These are phyloP conservation scores for Novymonas esmeraldas DNA, from an alignment of 208 protist genomes.

Conservation along the genomic window DNA sequence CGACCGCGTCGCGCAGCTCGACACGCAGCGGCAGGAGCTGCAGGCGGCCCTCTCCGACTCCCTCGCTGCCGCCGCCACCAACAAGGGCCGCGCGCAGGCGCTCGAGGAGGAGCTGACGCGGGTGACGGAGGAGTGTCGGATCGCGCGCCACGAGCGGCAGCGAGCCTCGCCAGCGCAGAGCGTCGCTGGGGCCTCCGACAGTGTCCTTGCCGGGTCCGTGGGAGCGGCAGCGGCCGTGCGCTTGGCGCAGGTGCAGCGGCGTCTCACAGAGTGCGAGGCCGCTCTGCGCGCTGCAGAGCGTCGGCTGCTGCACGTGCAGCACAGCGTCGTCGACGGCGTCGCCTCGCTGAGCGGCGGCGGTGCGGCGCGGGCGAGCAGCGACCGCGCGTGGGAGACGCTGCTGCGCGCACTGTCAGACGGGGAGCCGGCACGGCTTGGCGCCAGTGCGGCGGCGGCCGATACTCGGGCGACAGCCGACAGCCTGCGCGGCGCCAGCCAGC, in stretches of 20 bases:
- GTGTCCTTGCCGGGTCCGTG: not conserved
- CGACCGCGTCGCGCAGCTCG: constrained; percentile 4
- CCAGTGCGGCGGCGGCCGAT: too few relatives aligned
- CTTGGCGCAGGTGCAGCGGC: constrained; percentile 9
- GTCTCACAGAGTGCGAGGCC: constrained; percentile 21
- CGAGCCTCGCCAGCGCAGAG: not conserved
- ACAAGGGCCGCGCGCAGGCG: constrained; percentile 22
- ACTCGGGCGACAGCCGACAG: too few relatives aligned
- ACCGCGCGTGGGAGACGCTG: constrained; percentile 1
- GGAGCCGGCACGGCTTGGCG: not conserved
- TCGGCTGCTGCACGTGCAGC: constrained; percentile 12
- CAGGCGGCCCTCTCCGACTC: constrained; percentile 22
- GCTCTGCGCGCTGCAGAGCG: constrained; percentile 7
- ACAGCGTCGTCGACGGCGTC: constrained; percentile 1
- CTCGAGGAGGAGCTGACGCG: constrained; percentile 35
- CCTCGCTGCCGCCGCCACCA: constrained; percentile 12
- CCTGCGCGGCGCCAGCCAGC: not conserved
- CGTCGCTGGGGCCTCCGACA: not conserved
- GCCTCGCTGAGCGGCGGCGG: not conserved
- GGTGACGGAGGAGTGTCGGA: constrained; percentile 12
- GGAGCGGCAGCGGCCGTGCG: constrained; percentile 5
- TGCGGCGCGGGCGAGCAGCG: not conserved
- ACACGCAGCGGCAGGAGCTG: constrained; percentile 10
- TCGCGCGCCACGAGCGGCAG: constrained; percentile 13
- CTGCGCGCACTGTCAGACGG: not conserved